These are phyloP conservation scores for Neofusicoccum cordaticola DNA, from an alignment of 2,329 filamentous ascomycete genomes.

Conservation along the genomic window DNA sequence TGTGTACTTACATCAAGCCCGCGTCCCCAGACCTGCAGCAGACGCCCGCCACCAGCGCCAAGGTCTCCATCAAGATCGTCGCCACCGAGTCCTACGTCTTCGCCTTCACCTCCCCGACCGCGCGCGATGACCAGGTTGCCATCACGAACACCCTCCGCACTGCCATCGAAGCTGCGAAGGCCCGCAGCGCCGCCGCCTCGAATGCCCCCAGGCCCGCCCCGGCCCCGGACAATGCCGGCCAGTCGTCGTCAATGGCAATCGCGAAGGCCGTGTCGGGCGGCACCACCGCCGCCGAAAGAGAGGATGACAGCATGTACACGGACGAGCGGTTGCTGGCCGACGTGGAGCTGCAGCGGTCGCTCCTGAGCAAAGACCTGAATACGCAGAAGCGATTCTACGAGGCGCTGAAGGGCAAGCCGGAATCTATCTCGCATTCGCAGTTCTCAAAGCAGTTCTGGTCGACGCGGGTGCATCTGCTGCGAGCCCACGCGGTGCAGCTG, in stretches of 20 bases:
- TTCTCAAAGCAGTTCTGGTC: slow-evolving; percentile 97
- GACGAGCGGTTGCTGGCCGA: slow-evolving; percentile 75
- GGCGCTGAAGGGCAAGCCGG: slow-evolving; percentile 76
- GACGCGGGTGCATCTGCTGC: slow-evolving; percentile 77
- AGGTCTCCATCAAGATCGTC: slow-evolving; percentile 93
- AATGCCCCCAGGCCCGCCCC: slow-evolving; percentile 30
- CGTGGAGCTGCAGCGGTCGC: slow-evolving; percentile 78
- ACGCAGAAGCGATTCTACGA: slow-evolving; percentile 86
- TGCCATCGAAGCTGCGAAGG: slow-evolving; percentile 69
- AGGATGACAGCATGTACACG: slow-evolving; percentile 69
- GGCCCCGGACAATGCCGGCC: slow-evolving; percentile 39
- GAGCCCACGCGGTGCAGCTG: slow-evolving; percentile 85
- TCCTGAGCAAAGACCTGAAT: slow-evolving; percentile 74
- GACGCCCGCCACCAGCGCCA: slow-evolving; percentile 80
- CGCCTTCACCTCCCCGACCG: slow-evolving; percentile 78
- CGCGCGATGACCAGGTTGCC: slow-evolving; percentile 77
- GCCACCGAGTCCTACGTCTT: slow-evolving; percentile 76
- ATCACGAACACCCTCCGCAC: slow-evolving; percentile 79
- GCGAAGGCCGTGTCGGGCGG: slow-evolving; percentile 63
- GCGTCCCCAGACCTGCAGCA: slow-evolving; percentile 75
- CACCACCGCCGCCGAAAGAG: slow-evolving; percentile 48
- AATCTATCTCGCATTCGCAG: slow-evolving; percentile 72
- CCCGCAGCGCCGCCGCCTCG: slow-evolving; percentile 35
- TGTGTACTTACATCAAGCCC: neutral
- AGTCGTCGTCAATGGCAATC: slow-evolving; percentile 72